phyloP scores from a whole-genome alignment of 2,329 filamentous ascomycete species.

The Calonectria honghensis region DNA sequence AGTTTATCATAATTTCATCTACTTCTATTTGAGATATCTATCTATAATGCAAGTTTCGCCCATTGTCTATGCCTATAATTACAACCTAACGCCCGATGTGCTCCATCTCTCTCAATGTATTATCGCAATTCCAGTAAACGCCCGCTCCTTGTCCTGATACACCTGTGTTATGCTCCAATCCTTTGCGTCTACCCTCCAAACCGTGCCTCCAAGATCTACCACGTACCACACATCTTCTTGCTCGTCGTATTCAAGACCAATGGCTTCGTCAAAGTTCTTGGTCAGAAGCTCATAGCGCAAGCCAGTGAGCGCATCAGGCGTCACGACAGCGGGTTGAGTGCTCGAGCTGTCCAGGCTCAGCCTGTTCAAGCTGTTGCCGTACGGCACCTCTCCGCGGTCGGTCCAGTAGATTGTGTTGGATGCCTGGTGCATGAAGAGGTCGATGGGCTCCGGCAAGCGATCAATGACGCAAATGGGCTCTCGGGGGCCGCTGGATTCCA shows the following conservation, averaged over 20 bases:
- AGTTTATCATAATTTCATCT: neutral
- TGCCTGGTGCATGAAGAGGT: slow-evolving; percentile 72
- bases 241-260: slow-evolving; percentile 11
- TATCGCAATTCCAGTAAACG: slow-evolving; percentile 18
- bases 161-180: slow-evolving; percentile 9
- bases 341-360: slow-evolving; percentile 38
- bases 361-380: slow-evolving; percentile 72
- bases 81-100: neutral
- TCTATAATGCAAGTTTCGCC: neutral
- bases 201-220: slow-evolving; percentile 8
- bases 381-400: slow-evolving; percentile 74
- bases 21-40: neutral
- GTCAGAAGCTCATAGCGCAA: slow-evolving; percentile 5
- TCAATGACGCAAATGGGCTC: slow-evolving; percentile 61
- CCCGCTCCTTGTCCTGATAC: slow-evolving; percentile 12
- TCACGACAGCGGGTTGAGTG: neutral
- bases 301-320: neutral
- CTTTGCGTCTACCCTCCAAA: slow-evolving; percentile 7
- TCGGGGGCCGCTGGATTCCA: slow-evolving; percentile 59
- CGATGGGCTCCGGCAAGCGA: slow-evolving; percentile 73
- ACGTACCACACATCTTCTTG: slow-evolving; percentile 3
- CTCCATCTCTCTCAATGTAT: neutral
- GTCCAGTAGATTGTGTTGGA: slow-evolving; percentile 74
- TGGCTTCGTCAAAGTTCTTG: slow-evolving; percentile 9
- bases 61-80: neutral